These are phyloP conservation scores for Xylaria sp. DNA, from an alignment of 2,329 filamentous ascomycete genomes.

Conservation along the genomic window DNA sequence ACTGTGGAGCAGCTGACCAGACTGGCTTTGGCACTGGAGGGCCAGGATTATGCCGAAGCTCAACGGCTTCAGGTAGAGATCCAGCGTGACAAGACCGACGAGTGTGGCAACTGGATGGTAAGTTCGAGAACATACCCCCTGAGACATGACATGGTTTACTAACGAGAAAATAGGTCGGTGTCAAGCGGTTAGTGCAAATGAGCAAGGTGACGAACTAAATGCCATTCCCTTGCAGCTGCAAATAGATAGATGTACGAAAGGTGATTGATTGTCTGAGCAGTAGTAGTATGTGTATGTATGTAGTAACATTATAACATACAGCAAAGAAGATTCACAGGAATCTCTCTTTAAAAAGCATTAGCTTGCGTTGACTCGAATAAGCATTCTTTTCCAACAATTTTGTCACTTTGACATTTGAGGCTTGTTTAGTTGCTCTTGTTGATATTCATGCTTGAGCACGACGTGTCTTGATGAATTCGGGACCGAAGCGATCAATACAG, in stretches of 20 bases:
- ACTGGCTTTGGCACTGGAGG: conserved; percentile 60
- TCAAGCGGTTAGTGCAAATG: conserved; percentile 74
- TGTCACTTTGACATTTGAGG: too few species aligned
- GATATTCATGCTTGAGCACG: too few species aligned
- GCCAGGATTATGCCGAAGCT: conserved; percentile 64
- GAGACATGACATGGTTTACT: conserved; percentile 29
- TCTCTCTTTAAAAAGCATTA: background rate
- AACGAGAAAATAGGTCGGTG: conserved; percentile 55
- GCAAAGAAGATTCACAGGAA: background rate
- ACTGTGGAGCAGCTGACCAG: conserved; percentile 64
- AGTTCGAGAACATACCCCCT: conserved; percentile 33
- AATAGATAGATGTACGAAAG: background rate
- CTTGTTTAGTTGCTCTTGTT: too few species aligned
- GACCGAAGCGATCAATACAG: too few species aligned
- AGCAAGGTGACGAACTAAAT: conserved; percentile 58
- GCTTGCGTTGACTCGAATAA: too few species aligned
- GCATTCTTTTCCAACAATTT: too few species aligned
- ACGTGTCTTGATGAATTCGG: too few species aligned
- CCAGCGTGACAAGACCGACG: conserved; percentile 68
- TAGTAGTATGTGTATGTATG: background rate
- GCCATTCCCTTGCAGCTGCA: background rate
- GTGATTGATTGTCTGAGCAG: background rate
- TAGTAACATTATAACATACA: background rate
- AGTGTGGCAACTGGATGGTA: conserved; percentile 86
- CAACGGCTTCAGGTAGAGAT: conserved; percentile 68